phyloP scores from a whole-genome alignment of 73 alveolate species.

The Halteria grandinella region DNA sequence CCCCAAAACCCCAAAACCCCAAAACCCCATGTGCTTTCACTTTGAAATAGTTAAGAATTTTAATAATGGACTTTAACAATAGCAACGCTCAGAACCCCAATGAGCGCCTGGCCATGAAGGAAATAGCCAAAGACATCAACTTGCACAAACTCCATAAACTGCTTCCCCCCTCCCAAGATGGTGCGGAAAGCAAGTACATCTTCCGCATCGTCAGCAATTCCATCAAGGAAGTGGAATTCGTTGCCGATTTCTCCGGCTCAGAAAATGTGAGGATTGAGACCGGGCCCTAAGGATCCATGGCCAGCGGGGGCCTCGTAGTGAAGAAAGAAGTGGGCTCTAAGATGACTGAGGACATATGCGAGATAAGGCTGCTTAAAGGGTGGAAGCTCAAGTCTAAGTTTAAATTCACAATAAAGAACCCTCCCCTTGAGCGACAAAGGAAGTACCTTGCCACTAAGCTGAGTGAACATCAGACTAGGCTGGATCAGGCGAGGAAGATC shows the following conservation, averaged over 20 bases:
- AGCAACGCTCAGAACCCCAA: no score
- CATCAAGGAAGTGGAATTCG: constrained; percentile 60
- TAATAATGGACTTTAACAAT: no score
- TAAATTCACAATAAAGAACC: constrained; percentile 86
- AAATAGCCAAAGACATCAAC: constrained; percentile 61
- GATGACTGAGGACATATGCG: constrained; percentile 77
- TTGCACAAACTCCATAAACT: constrained; percentile 59
- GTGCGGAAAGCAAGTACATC: constrained; percentile 41
- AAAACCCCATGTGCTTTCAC: no score
- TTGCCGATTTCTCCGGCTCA: constrained; percentile 69
- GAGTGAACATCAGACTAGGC: constrained; percentile 51
- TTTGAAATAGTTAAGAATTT: no score
- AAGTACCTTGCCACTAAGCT: constrained; percentile 72
- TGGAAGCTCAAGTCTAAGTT: constrained; percentile 91
- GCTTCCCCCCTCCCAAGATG: constrained; percentile 34
- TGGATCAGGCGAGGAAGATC: constrained; percentile 51
- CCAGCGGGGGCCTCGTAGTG: constrained; percentile 11
- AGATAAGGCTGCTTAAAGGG: constrained; percentile 79
- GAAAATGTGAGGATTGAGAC: constrained; percentile 54
- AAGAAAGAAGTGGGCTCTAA: constrained; percentile 62
- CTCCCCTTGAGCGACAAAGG: constrained; percentile 78
- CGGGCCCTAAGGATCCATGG: neutral
- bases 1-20: no score
- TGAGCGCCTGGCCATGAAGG: no score
- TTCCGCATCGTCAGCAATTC: constrained; percentile 52